Conservation (phyloP, 805 yeast species). For the Saitoella complicata region DNA sequence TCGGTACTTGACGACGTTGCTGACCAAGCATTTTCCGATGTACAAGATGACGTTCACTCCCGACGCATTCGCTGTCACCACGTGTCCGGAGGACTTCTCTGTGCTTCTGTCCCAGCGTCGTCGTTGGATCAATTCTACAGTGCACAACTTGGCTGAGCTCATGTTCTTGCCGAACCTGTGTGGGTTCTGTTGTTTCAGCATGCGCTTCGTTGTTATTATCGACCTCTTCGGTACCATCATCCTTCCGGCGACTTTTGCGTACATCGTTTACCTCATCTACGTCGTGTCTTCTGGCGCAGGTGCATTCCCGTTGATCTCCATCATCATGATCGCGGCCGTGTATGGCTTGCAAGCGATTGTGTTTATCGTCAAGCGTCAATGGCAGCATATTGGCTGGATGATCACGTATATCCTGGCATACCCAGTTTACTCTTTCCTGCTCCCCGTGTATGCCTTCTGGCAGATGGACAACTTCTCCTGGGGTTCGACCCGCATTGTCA, state of each 20-base stretch:
- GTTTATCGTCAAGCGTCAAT: slow-evolving; percentile 29
- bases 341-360: slow-evolving; percentile 47
- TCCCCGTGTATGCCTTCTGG: slow-evolving; percentile 48
- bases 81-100: slow-evolving; percentile 37
- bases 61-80: slow-evolving; percentile 42
- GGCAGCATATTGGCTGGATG: slow-evolving; percentile 38
- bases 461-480: slow-evolving; percentile 49
- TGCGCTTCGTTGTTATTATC: slow-evolving; percentile 42
- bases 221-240: slow-evolving; percentile 44
- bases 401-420: slow-evolving; percentile 40
- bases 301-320: slow-evolving; percentile 36
- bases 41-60: slow-evolving; percentile 39
- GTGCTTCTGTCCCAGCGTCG: slow-evolving; percentile 41
- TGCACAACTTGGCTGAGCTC: slow-evolving; percentile 44
- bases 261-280: slow-evolving; percentile 36
- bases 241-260: slow-evolving; percentile 41
- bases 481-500: slow-evolving; percentile 47
- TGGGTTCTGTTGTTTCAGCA: slow-evolving; percentile 44
- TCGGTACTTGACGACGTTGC: slow-evolving; percentile 39
- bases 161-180: slow-evolving; percentile 41
- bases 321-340: slow-evolving; percentile 37
- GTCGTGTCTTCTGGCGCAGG: slow-evolving; percentile 35
- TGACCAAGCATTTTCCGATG: slow-evolving; percentile 41
- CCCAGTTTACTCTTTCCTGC: slow-evolving; percentile 44
- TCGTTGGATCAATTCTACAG: slow-evolving; percentile 54